phyloP scores from a whole-genome alignment of 805 yeast genomes.

The Hanseniaspora osmophila region DNA sequence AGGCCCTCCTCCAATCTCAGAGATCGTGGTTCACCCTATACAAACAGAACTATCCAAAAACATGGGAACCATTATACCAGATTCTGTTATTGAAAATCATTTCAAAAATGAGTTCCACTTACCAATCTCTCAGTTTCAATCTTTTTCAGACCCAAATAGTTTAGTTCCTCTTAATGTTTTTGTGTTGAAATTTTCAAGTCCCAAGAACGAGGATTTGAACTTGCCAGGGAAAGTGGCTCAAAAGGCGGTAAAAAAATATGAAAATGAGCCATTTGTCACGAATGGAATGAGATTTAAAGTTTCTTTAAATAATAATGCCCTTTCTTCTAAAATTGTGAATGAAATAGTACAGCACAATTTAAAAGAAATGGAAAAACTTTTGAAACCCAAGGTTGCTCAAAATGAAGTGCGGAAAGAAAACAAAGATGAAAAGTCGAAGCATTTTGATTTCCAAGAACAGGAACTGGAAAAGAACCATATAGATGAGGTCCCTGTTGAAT shows the following conservation, averaged over 20 bases:
- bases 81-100: slow-evolving; percentile 28
- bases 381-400: slow-evolving; percentile 10
- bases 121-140: slow-evolving; percentile 40
- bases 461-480: slow-evolving; percentile 3
- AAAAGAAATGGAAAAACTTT: slow-evolving; percentile 23
- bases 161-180: slow-evolving; percentile 73
- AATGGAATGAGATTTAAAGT: slow-evolving; percentile 37
- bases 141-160: slow-evolving; percentile 54
- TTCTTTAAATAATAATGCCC: slow-evolving; percentile 33
- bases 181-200: slow-evolving; percentile 45
- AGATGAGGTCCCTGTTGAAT: slow-evolving; percentile 6
- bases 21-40: slow-evolving; percentile 51
- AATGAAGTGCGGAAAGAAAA: background rate
- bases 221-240: slow-evolving; percentile 34
- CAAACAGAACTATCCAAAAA: slow-evolving; percentile 7
- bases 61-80: slow-evolving; percentile 10
- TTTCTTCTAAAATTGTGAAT: slow-evolving; percentile 23
- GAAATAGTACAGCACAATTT: slow-evolving; percentile 23
- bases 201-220: slow-evolving; percentile 32
- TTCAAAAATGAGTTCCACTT: slow-evolving; percentile 42
- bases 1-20: slow-evolving; percentile 61
- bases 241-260: slow-evolving; percentile 28
- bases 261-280: slow-evolving; percentile 31
- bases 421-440: background rate
- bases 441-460: background rate